Evolutionary conservation across 1,139 yeast species (phyloP).

Genomic region (Magnusiomyces tetraspermus): DNA sequence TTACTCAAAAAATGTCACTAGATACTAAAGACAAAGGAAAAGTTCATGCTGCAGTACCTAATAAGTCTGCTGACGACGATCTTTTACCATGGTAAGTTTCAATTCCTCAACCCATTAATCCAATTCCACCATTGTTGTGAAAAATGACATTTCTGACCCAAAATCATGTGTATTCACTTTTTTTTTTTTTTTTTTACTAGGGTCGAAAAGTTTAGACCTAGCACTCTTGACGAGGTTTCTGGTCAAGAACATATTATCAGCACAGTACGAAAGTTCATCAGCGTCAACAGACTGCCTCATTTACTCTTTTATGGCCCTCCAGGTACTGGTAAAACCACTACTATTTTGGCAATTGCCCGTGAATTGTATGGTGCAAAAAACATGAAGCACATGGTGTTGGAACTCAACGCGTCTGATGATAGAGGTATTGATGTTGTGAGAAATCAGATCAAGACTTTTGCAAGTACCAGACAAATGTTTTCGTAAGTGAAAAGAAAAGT

Average conservation of each 20-base stretch:
- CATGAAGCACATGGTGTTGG: slow-evolving; percentile 81
- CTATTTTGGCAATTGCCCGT: slow-evolving; percentile 79
- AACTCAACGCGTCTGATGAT: slow-evolving; percentile 80
- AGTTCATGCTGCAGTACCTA: neutral
- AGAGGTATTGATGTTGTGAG: slow-evolving; percentile 82
- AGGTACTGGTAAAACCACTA: slow-evolving; percentile 95
- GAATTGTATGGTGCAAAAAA: slow-evolving; percentile 76
- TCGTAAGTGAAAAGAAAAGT: slow-evolving; percentile 20
- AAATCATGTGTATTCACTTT: too few species aligned
- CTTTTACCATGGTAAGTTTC: neutral
- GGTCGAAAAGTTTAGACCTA: slow-evolving; percentile 97
- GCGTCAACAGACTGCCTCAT: slow-evolving; percentile 80
- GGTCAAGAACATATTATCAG: slow-evolving; percentile 85
- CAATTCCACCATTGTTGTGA: slow-evolving; percentile 2
- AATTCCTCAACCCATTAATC: neutral
- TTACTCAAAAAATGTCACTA: neutral
- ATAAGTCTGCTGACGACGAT: neutral
- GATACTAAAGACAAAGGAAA: neutral
- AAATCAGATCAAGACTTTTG: slow-evolving; percentile 75
- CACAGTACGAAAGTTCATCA: slow-evolving; percentile 74
- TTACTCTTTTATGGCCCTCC: slow-evolving; percentile 93
- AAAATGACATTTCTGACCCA: neutral
- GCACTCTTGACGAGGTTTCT: slow-evolving; percentile 69
- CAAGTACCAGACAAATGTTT: slow-evolving; percentile 87
- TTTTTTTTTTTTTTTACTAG: slow-evolving; percentile 24